Conservation (phyloP, 179 eudicot species). For the Silene noctiflora region DNA sequence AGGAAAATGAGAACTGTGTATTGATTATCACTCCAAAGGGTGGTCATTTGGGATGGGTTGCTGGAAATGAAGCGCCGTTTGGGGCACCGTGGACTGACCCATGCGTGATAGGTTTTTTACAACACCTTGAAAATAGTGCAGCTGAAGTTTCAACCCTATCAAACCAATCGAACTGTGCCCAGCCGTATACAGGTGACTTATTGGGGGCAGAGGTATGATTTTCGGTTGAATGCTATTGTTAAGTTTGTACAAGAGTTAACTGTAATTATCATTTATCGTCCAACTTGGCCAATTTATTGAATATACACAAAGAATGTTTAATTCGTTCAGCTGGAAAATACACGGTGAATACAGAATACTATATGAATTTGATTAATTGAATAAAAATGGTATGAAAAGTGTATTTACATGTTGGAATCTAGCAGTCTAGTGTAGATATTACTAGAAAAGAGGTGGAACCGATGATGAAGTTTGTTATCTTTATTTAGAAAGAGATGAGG, state of each 20-base stretch:
- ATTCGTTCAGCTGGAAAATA: background rate
- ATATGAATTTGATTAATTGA: background rate
- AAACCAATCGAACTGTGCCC: background rate
- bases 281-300: slow-evolving; percentile 6
- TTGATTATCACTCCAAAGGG: slow-evolving; percentile 88
- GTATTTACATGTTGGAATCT: background rate
- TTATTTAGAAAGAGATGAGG: background rate
- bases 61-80: slow-evolving; percentile 67
- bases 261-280: background rate
- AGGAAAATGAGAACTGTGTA: slow-evolving; percentile 80
- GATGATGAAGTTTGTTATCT: background rate
- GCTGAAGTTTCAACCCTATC: slow-evolving; percentile 20
- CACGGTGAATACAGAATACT: background rate
- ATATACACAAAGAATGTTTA: slow-evolving; percentile 9
- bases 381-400: too few species aligned
- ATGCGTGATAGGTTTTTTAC: slow-evolving; percentile 75
- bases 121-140: slow-evolving; percentile 48
- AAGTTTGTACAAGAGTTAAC: background rate
- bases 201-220: slow-evolving; percentile 31
- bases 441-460: background rate
- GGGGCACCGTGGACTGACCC: slow-evolving; percentile 99
- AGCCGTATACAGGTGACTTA: slow-evolving; percentile 22
- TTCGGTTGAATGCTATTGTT: background rate
- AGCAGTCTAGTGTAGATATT: background rate
- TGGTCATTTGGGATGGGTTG: slow-evolving; percentile 98